Evolutionary conservation across 2,329 filamentous ascomycete genomes (phyloP), one percentile per base, ranked within the genome.

Genomic region (Scytalidium lignicola): DNA sequence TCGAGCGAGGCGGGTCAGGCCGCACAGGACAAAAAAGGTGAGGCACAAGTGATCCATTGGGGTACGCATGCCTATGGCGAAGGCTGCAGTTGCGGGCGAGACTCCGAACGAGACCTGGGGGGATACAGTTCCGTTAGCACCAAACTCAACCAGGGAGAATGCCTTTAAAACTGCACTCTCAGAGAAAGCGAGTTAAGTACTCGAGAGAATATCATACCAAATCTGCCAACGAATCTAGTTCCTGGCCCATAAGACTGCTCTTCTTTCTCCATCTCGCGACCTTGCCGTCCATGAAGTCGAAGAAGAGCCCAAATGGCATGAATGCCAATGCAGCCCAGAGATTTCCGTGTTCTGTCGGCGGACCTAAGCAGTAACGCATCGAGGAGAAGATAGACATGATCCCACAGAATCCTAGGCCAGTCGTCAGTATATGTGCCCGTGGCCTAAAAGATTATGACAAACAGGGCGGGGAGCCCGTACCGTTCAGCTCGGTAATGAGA

Each of bases 271-370:
- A 97, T 57, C 93, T 79, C 55, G 93, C 93, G 49, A 99, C 91
- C 66, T 91, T 93, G 65, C 93, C 93, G 68, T 99, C 93, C 78
- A 97, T 90, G 65, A 96, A 95, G 70, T 99, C 93, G 68, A 97
- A 97, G 74, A 97, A 96, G 12, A 97, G 75, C 4, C 90, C 91
- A 51, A 96, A 88, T 0, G 92, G 92, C 69, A 97, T 87, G 69
- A 96, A 89, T 3, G 75, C 81, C 44, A 99, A 81, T 2, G 93
- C 91, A 28, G 85, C 72, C 80, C 88, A 97, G 48, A 96, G 73
- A 60, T 90, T 86, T 46, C 74, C 74, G 59, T 82, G 74, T 48
- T 86, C 73, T 51, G 76, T 65, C 8, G 86, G 78, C 56, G 86
- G 80, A 54, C 84, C 85, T 54, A 95, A 79, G 69, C 88, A 93